Evolutionary conservation across 805 yeast genomes (phyloP), one percentile per base, ranked within the genome.

Genomic region (Hanseniaspora thailandica): DNA sequence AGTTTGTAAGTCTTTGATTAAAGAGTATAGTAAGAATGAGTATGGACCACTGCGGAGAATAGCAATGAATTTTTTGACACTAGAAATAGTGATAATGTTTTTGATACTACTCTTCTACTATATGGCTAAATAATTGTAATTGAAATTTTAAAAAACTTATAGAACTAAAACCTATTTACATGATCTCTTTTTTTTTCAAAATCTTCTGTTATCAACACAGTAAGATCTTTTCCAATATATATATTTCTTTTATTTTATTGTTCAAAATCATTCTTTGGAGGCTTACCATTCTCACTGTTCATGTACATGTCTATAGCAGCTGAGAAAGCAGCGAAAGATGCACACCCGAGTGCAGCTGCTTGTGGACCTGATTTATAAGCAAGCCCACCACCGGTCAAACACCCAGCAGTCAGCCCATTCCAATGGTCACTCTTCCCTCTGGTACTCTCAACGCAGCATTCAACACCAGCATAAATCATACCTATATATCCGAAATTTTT

Each of bases 261-360:
- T 62, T 88, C 94, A 68, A 88, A 93, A 69, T 93, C 97, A 63
- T 85, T 82, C 45, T 73, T 64, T 19, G 97, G 97, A 23, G 97
- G 97, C 46, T 77, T 76, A 3, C 82, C 81, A 63, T 82, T 76
- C 59, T 88, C 97, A 60, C 85, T 80, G 60, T 89, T 77, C 83
- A 89, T 76, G 62, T 89, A 89, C 59, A 84, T 65, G 64, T 89
- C 96, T 55, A 89, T 70, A 40, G 95, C 95, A 4, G 87, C 81
- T 54, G 95, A 83, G 66, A 93, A 93, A 7, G 93, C 95, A 2
- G 97, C 97, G 71, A 93, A 93, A 8, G 97, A 98, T 26, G 94
- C 96, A 73, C 97, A 93, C 1, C 98, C 98, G 55, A 89, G 66
- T 25, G 81, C 61, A 0, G 96, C 93, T 28, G 95, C 94, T 61